Conservation (phyloP, 805 yeast species). For the Alloascoidea hylecoeti region DNA sequence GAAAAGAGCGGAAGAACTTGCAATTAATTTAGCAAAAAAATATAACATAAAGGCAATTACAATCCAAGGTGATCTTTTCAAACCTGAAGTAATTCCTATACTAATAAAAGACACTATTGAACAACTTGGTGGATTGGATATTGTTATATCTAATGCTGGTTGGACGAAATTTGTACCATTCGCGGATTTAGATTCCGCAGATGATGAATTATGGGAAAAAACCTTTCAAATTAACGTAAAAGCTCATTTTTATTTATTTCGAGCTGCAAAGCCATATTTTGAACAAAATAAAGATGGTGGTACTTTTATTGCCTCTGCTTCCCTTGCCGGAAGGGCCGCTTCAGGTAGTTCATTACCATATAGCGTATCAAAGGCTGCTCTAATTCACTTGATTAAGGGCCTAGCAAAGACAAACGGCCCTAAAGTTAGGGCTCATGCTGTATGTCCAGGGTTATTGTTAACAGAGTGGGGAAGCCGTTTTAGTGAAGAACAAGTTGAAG, state of each 20-base stretch:
- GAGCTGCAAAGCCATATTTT: slow-evolving; percentile 15
- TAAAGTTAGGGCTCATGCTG: slow-evolving; percentile 9
- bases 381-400: slow-evolving; percentile 15
- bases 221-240: slow-evolving; percentile 17
- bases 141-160: slow-evolving; percentile 18
- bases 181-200: slow-evolving; percentile 14
- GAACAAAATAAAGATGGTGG: slow-evolving; percentile 16
- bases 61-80: slow-evolving; percentile 13
- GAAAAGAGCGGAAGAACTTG: slow-evolving; percentile 14
- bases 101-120: slow-evolving; percentile 11
- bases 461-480: slow-evolving; percentile 8
- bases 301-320: slow-evolving; percentile 13
- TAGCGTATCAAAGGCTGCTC: slow-evolving; percentile 18
- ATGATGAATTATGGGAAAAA: slow-evolving; percentile 18
- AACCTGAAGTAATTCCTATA: slow-evolving; percentile 7
- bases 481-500: neutral
- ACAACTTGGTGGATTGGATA: slow-evolving; percentile 14
- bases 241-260: slow-evolving; percentile 18
- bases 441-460: slow-evolving; percentile 12
- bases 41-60: slow-evolving; percentile 9
- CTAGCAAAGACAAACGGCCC: slow-evolving; percentile 12
- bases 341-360: slow-evolving; percentile 21
- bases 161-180: slow-evolving; percentile 18
- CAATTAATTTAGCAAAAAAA: slow-evolving; percentile 4
- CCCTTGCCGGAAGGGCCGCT: slow-evolving; percentile 14